Percentiles rank a stretch among this genome's conserved stretches.
Conservation (phyloP, 2,329 filamentous ascomycete genomes). For the Phialophora tarda region DNA sequence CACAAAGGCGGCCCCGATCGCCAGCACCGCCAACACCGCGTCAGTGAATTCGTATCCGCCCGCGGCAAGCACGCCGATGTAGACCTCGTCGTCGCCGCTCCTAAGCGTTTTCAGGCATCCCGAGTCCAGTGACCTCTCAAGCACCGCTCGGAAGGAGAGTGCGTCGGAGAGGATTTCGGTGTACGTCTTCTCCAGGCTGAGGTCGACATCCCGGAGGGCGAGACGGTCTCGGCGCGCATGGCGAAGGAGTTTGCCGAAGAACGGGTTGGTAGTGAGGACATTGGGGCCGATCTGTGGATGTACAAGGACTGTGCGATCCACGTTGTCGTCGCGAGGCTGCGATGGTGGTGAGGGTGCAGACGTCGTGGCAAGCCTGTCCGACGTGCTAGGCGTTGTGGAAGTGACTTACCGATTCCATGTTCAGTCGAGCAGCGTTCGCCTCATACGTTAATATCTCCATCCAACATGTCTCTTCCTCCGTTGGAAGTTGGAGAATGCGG, state of each 20-base stretch:
- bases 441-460: background rate
- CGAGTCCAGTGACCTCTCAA: background rate
- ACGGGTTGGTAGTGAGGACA: conserved; percentile 3
- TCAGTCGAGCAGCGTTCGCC: background rate
- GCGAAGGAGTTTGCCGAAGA: conserved; percentile 16
- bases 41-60: conserved; percentile 57
- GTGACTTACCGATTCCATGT: background rate
- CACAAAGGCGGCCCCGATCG: conserved; percentile 55
- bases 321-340: background rate
- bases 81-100: conserved; percentile 11
- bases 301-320: conserved; percentile 1
- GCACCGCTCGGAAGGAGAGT: background rate
- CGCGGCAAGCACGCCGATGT: conserved; percentile 36
- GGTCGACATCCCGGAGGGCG: conserved; percentile 7
- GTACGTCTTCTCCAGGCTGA: conserved; percentile 5
- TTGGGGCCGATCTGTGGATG: background rate
- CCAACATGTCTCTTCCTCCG: background rate
- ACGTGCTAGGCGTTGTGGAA: background rate
- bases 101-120: background rate
- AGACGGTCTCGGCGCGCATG: conserved; percentile 10
- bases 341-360: background rate
- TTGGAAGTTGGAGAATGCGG: background rate
- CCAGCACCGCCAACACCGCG: conserved; percentile 53
- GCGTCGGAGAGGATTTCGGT: background rate
- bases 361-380: background rate